phyloP scores from a whole-genome alignment of 176 grass and related monocot species.

The Bothriochloa decipiens region DNA sequence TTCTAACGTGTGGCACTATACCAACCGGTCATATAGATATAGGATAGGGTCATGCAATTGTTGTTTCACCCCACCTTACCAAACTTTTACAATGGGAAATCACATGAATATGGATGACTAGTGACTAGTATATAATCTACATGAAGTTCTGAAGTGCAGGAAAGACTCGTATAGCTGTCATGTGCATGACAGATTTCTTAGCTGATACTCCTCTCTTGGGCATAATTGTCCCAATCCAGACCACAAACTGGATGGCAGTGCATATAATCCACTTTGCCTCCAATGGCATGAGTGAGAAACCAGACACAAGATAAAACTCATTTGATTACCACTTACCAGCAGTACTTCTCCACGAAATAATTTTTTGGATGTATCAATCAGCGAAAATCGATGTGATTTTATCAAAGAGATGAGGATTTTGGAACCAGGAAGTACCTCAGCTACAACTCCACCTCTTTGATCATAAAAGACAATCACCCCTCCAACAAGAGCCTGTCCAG shows the following conservation, averaged over 20 bases:
- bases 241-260: background rate
- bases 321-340: background rate
- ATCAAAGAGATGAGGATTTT: slow-evolving; percentile 10
- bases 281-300: background rate
- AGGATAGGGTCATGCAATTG: background rate
- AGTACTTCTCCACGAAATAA: background rate
- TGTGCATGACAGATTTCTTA: background rate
- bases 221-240: background rate
- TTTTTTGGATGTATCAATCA: background rate
- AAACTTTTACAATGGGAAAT: background rate
- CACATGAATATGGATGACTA: background rate
- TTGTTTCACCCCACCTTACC: background rate
- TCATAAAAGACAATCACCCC: slow-evolving; percentile 98
- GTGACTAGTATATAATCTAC: background rate
- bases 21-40: background rate
- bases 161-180: background rate
- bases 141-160: background rate
- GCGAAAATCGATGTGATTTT: background rate
- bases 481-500: slow-evolving; percentile 63
- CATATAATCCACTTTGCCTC: background rate
- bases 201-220: background rate
- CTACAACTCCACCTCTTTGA: slow-evolving; percentile 65
- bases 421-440: slow-evolving; percentile 67
- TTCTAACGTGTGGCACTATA: background rate
- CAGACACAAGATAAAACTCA: background rate